phyloP scores from a whole-genome alignment of 2,329 filamentous ascomycete genomes.

The Ophiostoma sp. region DNA sequence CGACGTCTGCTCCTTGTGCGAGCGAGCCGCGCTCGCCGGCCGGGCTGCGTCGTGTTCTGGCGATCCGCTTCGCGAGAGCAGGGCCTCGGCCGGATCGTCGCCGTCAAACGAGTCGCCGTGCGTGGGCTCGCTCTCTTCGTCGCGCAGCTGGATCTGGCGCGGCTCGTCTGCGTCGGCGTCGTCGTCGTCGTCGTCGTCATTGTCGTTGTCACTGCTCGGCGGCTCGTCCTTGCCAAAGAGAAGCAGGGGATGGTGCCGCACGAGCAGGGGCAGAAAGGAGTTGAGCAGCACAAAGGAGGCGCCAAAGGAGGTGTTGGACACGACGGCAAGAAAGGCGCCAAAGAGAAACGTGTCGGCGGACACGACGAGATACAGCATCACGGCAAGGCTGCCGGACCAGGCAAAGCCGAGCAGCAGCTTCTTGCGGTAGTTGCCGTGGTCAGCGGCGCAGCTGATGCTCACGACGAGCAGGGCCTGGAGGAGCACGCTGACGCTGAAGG shows the following conservation, averaged over 20 bases:
- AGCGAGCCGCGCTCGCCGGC: not conserved
- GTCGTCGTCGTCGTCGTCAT: slow-evolving; percentile 21
- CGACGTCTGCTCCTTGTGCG: slow-evolving; percentile 48
- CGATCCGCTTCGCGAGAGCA: slow-evolving; percentile 35
- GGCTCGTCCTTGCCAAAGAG: not conserved
- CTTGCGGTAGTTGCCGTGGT: slow-evolving; percentile 90
- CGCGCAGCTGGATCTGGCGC: slow-evolving; percentile 32
- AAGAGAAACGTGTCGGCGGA: slow-evolving; percentile 70
- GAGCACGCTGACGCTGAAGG: slow-evolving; percentile 86
- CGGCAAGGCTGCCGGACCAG: slow-evolving; percentile 70
- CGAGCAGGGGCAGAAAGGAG: slow-evolving; percentile 86
- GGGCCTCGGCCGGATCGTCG: slow-evolving; percentile 43
- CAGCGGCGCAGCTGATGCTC: slow-evolving; percentile 91
- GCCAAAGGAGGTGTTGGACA: slow-evolving; percentile 91
- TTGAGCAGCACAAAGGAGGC: slow-evolving; percentile 94
- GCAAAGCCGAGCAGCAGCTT: slow-evolving; percentile 80
- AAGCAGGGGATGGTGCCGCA: slow-evolving; percentile 69
- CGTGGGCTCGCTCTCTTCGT: slow-evolving; percentile 32
- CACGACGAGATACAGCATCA: slow-evolving; percentile 83
- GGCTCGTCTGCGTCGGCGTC: slow-evolving; percentile 21
- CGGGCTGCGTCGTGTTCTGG: not conserved
- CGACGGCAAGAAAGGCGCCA: slow-evolving; percentile 75
- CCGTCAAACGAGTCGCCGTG: slow-evolving; percentile 30
- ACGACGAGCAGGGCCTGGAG: slow-evolving; percentile 87
- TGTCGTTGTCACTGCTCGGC: slow-evolving; percentile 19